These are phyloP conservation scores for Brasenia schreberi DNA, from an alignment of 164 flowering plant genomes.

Conservation along the genomic window DNA sequence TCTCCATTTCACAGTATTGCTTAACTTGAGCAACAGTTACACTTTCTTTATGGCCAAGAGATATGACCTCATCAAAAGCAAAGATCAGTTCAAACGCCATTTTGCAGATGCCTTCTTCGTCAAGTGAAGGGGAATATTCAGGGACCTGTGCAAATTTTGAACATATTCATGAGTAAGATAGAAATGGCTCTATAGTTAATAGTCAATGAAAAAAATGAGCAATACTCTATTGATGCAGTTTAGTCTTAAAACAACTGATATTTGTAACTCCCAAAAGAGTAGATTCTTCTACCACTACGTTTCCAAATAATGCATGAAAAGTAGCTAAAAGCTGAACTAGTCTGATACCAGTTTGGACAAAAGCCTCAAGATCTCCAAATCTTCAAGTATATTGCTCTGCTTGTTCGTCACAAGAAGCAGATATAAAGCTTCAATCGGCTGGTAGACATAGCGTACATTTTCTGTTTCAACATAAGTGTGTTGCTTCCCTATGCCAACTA, in stretches of 20 bases:
- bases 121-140: slow-evolving; percentile 1
- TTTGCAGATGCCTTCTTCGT: background rate
- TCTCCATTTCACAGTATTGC: slow-evolving; percentile 2
- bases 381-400: slow-evolving; percentile 98
- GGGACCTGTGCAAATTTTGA: background rate
- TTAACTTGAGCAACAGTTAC: slow-evolving; percentile 1
- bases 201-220: no score
- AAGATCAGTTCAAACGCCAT: slow-evolving; percentile 3
- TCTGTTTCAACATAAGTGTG: slow-evolving; percentile 98
- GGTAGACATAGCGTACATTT: slow-evolving; percentile 97
- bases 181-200: no score
- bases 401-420: slow-evolving; percentile 90
- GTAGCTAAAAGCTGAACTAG: background rate
- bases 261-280: no score
- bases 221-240: no score
- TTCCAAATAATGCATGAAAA: no score
- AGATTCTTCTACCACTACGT: no score
- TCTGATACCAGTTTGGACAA: slow-evolving; percentile 88
- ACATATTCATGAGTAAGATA: background rate
- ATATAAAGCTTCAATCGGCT: slow-evolving; percentile 80
- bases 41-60: slow-evolving; percentile 3
- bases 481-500: slow-evolving; percentile 93
- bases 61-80: slow-evolving; percentile 6
- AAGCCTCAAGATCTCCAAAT: slow-evolving; percentile 83
- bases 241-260: no score